Percentiles rank a stretch among this genome's conserved stretches.
Conservation (phyloP, 768 basidiomycete species). For the Hygrophorus pudorinus region DNA sequence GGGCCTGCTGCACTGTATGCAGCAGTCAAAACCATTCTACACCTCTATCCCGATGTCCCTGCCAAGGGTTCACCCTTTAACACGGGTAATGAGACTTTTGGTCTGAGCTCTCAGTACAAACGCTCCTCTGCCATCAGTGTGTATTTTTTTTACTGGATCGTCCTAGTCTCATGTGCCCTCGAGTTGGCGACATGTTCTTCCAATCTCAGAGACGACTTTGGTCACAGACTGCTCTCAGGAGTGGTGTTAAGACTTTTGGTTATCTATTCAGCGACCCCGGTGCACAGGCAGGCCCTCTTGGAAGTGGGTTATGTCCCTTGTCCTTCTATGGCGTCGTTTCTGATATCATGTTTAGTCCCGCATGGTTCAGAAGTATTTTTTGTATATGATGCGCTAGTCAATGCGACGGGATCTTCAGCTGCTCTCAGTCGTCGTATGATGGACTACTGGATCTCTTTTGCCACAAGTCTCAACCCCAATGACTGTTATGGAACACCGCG, state of each 20-base stretch:
- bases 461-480: constrained; percentile 33
- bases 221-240: background rate
- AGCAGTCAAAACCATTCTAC: constrained; percentile 18
- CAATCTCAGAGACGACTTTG: background rate
- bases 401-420: constrained; percentile 10
- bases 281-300: background rate
- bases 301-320: background rate
- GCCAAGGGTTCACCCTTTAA: constrained; percentile 34
- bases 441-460: constrained; percentile 39
- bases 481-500: constrained; percentile 27
- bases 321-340: background rate
- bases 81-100: constrained; percentile 37
- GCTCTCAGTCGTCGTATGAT: constrained; percentile 26
- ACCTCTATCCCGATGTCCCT: constrained; percentile 33
- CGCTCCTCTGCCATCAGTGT: constrained; percentile 18
- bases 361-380: constrained; percentile 22
- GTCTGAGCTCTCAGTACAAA: constrained; percentile 23
- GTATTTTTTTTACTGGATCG: background rate
- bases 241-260: background rate
- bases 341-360: constrained; percentile 11
- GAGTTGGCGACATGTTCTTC: background rate
- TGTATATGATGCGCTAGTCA: constrained; percentile 18
- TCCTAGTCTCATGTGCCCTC: background rate
- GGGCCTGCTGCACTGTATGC: constrained; percentile 12
- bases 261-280: background rate